Evolutionary conservation across 2,329 filamentous ascomycete genomes (phyloP).

Genomic region (Exophiala spinifera): DNA sequence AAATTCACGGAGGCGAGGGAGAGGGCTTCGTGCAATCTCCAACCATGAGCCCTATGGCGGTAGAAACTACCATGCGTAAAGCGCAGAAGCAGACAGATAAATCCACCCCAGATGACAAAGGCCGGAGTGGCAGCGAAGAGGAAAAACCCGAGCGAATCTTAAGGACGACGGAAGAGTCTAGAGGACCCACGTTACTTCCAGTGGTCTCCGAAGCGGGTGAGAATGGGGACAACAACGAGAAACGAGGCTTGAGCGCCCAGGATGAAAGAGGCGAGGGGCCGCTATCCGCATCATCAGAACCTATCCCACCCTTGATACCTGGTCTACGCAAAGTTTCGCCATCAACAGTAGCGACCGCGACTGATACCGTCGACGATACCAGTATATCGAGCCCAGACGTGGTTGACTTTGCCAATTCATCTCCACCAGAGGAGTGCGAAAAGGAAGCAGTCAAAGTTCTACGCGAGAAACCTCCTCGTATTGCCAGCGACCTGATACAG

Average conservation of each 20-base stretch:
- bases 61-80: slow-evolving; percentile 54
- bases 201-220: slow-evolving; percentile 91
- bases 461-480: slow-evolving; percentile 22
- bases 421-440: neutral
- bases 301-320: slow-evolving; percentile 6
- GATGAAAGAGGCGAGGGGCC: slow-evolving; percentile 9
- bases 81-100: slow-evolving; percentile 63
- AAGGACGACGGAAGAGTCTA: slow-evolving; percentile 55
- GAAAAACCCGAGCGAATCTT: slow-evolving; percentile 63
- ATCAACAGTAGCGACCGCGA: slow-evolving; percentile 19
- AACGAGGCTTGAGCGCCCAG: slow-evolving; percentile 14
- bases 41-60: slow-evolving; percentile 35
- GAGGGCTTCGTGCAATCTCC: slow-evolving; percentile 27
- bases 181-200: slow-evolving; percentile 61
- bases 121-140: slow-evolving; percentile 48
- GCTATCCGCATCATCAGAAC: neutral
- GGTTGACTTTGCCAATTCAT: slow-evolving; percentile 9
- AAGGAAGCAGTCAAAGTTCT: neutral
- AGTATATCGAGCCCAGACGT: slow-evolving; percentile 15
- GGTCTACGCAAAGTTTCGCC: slow-evolving; percentile 22
- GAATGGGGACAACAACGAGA: slow-evolving; percentile 53
- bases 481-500: slow-evolving; percentile 27
- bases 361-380: slow-evolving; percentile 15
- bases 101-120: slow-evolving; percentile 46
- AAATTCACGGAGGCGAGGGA: slow-evolving; percentile 5